Base-by-base conservation (phyloP, 1,284 basidiomycete species). In the Mycosarcoma maydis region DNA sequence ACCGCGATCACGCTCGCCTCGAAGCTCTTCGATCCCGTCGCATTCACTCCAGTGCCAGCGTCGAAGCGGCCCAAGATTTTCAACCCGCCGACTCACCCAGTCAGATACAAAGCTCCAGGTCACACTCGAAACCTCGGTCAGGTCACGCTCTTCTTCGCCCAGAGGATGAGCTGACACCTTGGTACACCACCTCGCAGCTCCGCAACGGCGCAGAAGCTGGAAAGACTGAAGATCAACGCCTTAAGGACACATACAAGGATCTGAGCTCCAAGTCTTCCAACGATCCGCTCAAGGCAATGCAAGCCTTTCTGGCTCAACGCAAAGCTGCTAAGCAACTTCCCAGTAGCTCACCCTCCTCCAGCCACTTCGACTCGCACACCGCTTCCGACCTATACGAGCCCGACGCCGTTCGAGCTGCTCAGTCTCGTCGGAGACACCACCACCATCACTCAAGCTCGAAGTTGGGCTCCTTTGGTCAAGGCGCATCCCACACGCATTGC, bases 221-320 rank as follows among this genome's bases (percentile, higher is more conserved):
- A 9, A 77, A 71, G 49, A 53, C 66, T 3, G 50, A 61, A 6
- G 72, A 79, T 14, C 68, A 79, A 33, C 51, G 43, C 10, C 62
- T 72, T 19, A 57, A 76, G 30, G 73, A 65, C 27, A 62, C 71
- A 2, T 72, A 66, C 55, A 67, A 64, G 19, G 76, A 79, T 26
- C 50, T 50, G 3, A 26, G 34, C 3, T n/a, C 24, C 48, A 79
- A 79, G 43, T 57, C 55, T 34, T 49, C 40, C 29, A 51, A 73
- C 50, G 78, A 80, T 26, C 77, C 78, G 1, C 59, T 80, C 38
- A 69, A 64, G 37, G 50, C 57, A 0, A 77, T 80, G 68, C 32
- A 51, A 27, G 39, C 33, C 36, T 64, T 48, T 32, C 30, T 74
- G 30, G 50, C 58, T 6, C 34, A 59, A 52, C 60, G 69, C 24